A percentile compares a stretch with the other conserved stretches of the same genome.
Evolutionary conservation across 305 asterid genomes (phyloP).

Genomic region (Solanum hybrid): DNA sequence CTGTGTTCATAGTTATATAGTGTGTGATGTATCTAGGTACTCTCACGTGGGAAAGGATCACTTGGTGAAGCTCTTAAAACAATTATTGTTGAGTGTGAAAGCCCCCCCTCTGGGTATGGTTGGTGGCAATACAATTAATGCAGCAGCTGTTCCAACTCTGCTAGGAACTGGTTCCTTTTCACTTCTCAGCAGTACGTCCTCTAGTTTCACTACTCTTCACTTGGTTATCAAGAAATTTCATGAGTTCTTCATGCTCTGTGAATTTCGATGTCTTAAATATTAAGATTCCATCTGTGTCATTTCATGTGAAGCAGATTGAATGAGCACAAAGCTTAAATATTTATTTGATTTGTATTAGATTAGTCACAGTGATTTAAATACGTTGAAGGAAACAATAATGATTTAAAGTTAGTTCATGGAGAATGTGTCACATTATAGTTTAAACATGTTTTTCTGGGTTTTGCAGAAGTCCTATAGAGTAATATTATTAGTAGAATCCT

Average conservation of each 20-base stretch:
- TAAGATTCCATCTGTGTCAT: neutral
- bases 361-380: neutral
- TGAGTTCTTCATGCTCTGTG: neutral
- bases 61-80: constrained; percentile 94
- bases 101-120: constrained; percentile 42
- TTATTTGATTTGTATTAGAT: neutral
- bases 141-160: constrained; percentile 90
- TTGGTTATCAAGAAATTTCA: neutral
- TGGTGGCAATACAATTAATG: constrained; percentile 50
- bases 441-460: neutral
- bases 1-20: neutral
- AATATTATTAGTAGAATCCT: neutral
- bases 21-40: constrained; percentile 39
- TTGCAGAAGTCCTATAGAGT: neutral
- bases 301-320: neutral
- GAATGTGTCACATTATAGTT: neutral
- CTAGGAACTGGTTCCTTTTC: constrained; percentile 91
- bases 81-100: constrained; percentile 54
- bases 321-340: neutral
- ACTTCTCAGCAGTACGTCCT: constrained; percentile 57
- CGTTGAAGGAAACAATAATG: neutral
- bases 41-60: constrained; percentile 89
- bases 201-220: neutral
- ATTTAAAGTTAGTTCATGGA: neutral
- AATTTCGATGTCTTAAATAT: neutral